Percentiles rank a stretch among this genome's conserved stretches.
phyloP scores from a whole-genome alignment of 2,329 filamentous ascomycete genomes.

The Zalaria obscura region DNA sequence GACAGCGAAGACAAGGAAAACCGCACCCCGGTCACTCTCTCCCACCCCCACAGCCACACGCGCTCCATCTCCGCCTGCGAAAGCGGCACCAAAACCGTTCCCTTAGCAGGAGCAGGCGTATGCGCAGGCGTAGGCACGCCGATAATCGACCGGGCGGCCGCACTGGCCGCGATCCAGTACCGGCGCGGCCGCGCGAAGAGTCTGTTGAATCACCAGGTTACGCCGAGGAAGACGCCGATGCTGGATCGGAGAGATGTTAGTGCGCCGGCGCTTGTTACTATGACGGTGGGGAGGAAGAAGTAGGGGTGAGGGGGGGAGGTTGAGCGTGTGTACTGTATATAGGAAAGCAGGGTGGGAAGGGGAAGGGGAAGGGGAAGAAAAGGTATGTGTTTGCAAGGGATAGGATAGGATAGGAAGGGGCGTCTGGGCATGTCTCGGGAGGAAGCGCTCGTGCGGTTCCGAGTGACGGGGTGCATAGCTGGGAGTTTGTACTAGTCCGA shows the following conservation, averaged over 20 bases:
- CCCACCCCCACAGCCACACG: conserved; percentile 14
- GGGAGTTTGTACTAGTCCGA: too few species aligned
- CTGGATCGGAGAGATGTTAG: conserved; percentile 32
- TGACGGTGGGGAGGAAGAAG: conserved; percentile 5
- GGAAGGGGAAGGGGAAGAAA: too few species aligned
- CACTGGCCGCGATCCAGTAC: conserved; percentile 60
- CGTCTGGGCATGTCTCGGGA: too few species aligned
- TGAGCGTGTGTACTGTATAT: background rate
- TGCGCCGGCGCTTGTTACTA: conserved; percentile 18
- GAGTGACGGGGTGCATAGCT: too few species aligned
- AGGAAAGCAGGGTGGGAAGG: background rate
- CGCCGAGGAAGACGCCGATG: conserved; percentile 46
- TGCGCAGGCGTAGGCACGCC: conserved; percentile 5
- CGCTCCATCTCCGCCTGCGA: background rate
- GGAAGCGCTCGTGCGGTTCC: too few species aligned
- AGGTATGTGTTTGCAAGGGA: too few species aligned
- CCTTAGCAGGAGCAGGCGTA: too few species aligned
- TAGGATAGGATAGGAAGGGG: too few species aligned
- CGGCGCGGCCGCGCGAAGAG: conserved; percentile 57
- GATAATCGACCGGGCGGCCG: conserved; percentile 48
- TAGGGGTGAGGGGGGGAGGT: background rate
- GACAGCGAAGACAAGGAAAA: conserved; percentile 7
- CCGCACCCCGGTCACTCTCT: conserved; percentile 14
- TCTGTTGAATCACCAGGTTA: conserved; percentile 44
- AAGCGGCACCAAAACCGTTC: too few species aligned